Base-by-base conservation (phyloP, 106 monocot genomes). In the Vanilla planifolia region DNA sequence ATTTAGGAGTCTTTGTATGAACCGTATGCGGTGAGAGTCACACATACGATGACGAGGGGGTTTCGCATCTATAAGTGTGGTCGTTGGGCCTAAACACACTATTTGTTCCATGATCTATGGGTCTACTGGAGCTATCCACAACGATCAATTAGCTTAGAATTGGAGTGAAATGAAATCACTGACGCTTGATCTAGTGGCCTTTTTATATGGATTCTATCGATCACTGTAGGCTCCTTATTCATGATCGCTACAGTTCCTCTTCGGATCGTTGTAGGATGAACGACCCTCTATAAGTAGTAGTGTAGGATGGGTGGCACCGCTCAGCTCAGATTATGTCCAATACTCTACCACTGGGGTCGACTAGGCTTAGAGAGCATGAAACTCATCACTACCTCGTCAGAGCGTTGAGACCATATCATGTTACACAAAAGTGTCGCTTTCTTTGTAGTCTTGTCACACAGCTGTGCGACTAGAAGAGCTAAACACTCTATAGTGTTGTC, bases 171-270 rank as follows among this genome's bases (percentile, higher is more conserved):
- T 37, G 36, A 37, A 37, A 37, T 37, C 36, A 37, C 36, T 37
- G 36, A 9, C 9, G 36, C 9, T 37, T 9, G 9, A 37, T 37
- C 3, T 37, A 37, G 9, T 37, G 36, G 36, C 9, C 36, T 37
- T 37, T 37, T 37, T 37, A 37, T 37, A 9, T 3, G 36, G n/a
- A 9, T 37, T 37, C 3, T 37, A 37, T 37, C 36, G 3, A 37
- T 37, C 36, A 9, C 36, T 37, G 3, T 9, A 37, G 36, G 36
- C 3, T 65, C 51, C 23, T 20, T 68, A 68, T 68, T 68, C 57
- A 68, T 58, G 67, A 57, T 68, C 67, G 58, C 67, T 67, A 43
- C 55, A 67, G 53, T 56, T 67, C 55, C 65, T 52, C 29, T 65
- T 65, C 50, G 42, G 56, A 27, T 27, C 27, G 42, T 55, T 67